Conservation (phyloP, 2,329 filamentous ascomycete genomes). For the Penicillium oxalicum region DNA sequence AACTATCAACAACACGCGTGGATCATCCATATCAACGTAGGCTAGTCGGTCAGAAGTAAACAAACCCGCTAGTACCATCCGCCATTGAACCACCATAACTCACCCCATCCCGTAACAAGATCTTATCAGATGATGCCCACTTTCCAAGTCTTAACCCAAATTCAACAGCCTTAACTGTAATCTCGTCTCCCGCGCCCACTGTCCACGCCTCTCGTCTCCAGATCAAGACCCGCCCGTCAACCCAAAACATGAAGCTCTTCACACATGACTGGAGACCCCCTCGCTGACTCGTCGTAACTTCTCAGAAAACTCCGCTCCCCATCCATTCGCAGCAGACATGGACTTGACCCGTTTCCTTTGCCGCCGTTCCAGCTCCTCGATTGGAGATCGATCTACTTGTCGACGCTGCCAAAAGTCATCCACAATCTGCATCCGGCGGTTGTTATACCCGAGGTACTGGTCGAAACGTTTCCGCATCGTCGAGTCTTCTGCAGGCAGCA, state of each 20-base stretch:
- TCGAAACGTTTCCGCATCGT: slow-evolving; percentile 18
- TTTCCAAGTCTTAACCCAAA: too few relatives aligned
- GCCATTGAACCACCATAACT: too few relatives aligned
- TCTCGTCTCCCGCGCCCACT: too few relatives aligned
- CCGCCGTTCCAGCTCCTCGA: slow-evolving; percentile 4
- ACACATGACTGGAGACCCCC: slow-evolving; percentile 1
- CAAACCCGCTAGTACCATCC: too few relatives aligned
- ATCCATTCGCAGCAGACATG: slow-evolving; percentile 2
- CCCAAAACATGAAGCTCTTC: not conserved
- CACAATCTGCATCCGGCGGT: slow-evolving; percentile 17
- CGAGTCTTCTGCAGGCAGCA: slow-evolving; percentile 17
- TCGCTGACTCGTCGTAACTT: slow-evolving; percentile 6
- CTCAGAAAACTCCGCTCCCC: slow-evolving; percentile 6
- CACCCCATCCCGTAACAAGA: too few relatives aligned
- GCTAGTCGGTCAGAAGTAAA: too few relatives aligned
- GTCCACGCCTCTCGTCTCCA: too few relatives aligned
- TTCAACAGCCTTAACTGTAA: too few relatives aligned
- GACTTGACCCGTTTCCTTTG: slow-evolving; percentile 7
- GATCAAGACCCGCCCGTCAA: too few relatives aligned
- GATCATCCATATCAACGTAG: too few relatives aligned
- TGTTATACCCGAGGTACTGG: slow-evolving; percentile 22
- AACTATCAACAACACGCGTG: too few relatives aligned
- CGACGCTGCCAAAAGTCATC: slow-evolving; percentile 29
- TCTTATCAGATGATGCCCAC: too few relatives aligned
- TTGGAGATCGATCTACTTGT: slow-evolving; percentile 14